Conservation (phyloP, 169 alveolate genomes). For the Plasmodium cynomolgi region DNA sequence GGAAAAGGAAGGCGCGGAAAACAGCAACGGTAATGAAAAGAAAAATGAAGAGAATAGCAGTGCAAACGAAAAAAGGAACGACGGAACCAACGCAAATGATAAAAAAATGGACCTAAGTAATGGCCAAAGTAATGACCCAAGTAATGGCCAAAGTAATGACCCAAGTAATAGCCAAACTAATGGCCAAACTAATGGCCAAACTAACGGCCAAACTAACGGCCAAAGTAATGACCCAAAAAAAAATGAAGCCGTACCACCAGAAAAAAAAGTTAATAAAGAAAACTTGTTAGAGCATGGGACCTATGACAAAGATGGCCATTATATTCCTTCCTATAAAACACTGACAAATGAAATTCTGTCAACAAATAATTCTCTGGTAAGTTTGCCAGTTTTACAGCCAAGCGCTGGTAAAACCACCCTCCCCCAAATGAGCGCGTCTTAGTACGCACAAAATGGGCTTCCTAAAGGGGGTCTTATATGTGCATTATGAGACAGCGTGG, state of each 20-base stretch:
- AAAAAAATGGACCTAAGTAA: background rate
- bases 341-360: slow-evolving; percentile 59
- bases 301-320: slow-evolving; percentile 57
- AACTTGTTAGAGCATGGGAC: slow-evolving; percentile 67
- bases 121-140: background rate
- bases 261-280: slow-evolving; percentile 55
- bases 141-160: too few species aligned
- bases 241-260: slow-evolving; percentile 2
- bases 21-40: slow-evolving; percentile 4
- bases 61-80: background rate
- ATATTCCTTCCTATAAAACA: slow-evolving; percentile 67
- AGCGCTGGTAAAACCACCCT: background rate
- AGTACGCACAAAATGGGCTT: background rate
- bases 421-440: background rate
- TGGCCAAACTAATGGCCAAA: background rate
- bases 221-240: slow-evolving; percentile 1
- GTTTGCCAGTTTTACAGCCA: background rate
- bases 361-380: slow-evolving; percentile 59
- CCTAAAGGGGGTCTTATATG: background rate
- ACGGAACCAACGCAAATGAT: background rate
- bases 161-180: background rate
- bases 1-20: slow-evolving; percentile 1
- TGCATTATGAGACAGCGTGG: background rate
- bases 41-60: background rate
- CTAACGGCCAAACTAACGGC: background rate